A percentile compares a stretch with the other conserved stretches of the same genome.
phyloP scores from a whole-genome alignment of 2,329 filamentous ascomycete species.

The Fusarium concolor region DNA sequence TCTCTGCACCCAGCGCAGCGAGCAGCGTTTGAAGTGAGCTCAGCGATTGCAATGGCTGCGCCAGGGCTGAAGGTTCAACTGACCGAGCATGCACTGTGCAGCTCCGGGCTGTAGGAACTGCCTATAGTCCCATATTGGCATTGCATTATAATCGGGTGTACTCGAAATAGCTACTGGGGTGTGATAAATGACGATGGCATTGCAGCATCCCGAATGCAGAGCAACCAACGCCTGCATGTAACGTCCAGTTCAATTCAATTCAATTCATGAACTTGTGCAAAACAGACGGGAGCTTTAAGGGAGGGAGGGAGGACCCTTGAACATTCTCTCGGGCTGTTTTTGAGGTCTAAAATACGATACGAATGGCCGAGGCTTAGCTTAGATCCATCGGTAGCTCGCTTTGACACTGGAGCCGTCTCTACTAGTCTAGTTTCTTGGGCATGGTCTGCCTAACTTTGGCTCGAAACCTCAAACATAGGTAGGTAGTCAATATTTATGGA shows the following conservation, averaged over 20 bases:
- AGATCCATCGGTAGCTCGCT: constrained; percentile 34
- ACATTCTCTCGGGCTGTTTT: constrained; percentile 20
- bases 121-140: neutral
- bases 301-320: constrained; percentile 21
- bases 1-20: constrained; percentile 6
- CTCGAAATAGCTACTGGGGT: constrained; percentile 21
- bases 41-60: constrained; percentile 19
- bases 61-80: constrained; percentile 23
- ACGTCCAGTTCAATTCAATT: constrained; percentile 13
- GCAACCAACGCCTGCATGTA: constrained; percentile 31
- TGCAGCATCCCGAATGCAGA: constrained; percentile 30
- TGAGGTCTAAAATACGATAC: constrained; percentile 30
- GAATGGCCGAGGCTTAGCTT: constrained; percentile 32
- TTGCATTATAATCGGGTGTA: constrained; percentile 11
- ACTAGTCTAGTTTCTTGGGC: constrained; percentile 14
- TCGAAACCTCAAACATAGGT: constrained; percentile 19
- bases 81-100: constrained; percentile 30
- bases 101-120: constrained; percentile 18
- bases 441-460: constrained; percentile 11
- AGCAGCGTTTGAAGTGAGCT: neutral
- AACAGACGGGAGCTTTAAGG: neutral
- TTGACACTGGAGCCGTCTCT: constrained; percentile 18
- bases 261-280: neutral
- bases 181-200: constrained; percentile 34
- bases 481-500: constrained; percentile 17